phyloP scores from a whole-genome alignment of 257 asterid genomes.

The Rhazya stricta region DNA sequence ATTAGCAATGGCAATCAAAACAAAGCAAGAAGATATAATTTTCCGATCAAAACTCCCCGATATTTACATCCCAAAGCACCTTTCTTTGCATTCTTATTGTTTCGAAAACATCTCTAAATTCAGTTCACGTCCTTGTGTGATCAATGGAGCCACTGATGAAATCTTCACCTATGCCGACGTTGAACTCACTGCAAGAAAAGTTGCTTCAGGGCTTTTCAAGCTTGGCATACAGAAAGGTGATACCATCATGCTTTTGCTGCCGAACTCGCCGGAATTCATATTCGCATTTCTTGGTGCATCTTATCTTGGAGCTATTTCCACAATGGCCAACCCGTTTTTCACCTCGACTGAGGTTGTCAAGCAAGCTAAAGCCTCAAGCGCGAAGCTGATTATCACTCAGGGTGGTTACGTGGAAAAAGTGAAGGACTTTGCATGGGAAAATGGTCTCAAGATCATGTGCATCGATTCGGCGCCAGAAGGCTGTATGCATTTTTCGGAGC shows the following conservation, averaged over 20 bases:
- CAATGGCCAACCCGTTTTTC: constrained; percentile 85
- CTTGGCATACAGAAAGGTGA: constrained; percentile 65
- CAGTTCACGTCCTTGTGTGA: constrained; percentile 47
- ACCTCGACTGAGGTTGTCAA: constrained; percentile 65
- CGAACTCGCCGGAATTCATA: constrained; percentile 71
- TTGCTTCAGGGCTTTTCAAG: constrained; percentile 53
- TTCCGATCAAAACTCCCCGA: constrained; percentile 80
- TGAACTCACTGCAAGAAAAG: constrained; percentile 41
- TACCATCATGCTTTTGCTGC: constrained; percentile 77
- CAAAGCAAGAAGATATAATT: constrained; percentile 38
- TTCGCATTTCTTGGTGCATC: constrained; percentile 85
- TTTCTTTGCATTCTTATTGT: constrained; percentile 70
- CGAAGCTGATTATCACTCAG: constrained; percentile 57
- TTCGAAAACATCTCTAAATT: constrained; percentile 52
- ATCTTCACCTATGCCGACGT: constrained; percentile 57
- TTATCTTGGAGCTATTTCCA: constrained; percentile 56
- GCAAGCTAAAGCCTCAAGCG: constrained; percentile 64
- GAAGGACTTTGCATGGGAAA: constrained; percentile 38
- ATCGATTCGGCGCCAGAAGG: constrained; percentile 45
- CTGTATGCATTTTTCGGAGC: constrained; percentile 47
- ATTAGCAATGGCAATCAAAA: constrained; percentile 32
- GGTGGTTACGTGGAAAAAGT: constrained; percentile 49
- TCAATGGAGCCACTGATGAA: constrained; percentile 59
- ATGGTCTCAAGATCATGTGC: constrained; percentile 38
- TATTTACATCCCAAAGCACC: constrained; percentile 64